Evolutionary conservation across 2,329 filamentous ascomycete genomes (phyloP).

Genomic region (Diaporthe ilicicola): DNA sequence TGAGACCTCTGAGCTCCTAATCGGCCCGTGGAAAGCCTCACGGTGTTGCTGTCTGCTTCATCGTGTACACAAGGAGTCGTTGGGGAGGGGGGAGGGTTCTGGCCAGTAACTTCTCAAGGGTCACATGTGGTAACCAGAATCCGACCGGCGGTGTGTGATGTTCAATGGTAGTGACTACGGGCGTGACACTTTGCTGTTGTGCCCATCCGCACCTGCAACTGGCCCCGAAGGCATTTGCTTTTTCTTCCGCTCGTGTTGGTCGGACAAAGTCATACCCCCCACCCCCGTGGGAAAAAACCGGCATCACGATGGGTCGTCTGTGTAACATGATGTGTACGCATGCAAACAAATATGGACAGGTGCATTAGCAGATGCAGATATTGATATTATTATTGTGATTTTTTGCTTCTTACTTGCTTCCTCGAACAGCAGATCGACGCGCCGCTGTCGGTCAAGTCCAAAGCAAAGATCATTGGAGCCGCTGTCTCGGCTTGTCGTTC

Average conservation of each 20-base stretch:
- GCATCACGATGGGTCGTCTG: neutral
- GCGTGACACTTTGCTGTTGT: neutral
- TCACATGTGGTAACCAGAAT: neutral
- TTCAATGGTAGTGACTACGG: neutral
- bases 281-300: neutral
- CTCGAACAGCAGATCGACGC: neutral
- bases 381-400: neutral
- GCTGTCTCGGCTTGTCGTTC: neutral
- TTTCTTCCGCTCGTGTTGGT: neutral
- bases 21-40: neutral
- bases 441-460: neutral
- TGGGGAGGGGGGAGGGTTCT: neutral
- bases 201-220: neutral
- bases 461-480: neutral
- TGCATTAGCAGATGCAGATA: neutral
- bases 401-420: neutral
- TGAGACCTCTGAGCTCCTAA: neutral
- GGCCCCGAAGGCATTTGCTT: neutral
- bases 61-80: neutral
- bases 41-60: neutral
- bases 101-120: neutral
- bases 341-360: neutral
- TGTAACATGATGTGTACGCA: neutral
- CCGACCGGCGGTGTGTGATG: neutral
- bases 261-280: neutral